Conservation (phyloP, 2,329 filamentous ascomycete species). For the Monilinia laxa region DNA sequence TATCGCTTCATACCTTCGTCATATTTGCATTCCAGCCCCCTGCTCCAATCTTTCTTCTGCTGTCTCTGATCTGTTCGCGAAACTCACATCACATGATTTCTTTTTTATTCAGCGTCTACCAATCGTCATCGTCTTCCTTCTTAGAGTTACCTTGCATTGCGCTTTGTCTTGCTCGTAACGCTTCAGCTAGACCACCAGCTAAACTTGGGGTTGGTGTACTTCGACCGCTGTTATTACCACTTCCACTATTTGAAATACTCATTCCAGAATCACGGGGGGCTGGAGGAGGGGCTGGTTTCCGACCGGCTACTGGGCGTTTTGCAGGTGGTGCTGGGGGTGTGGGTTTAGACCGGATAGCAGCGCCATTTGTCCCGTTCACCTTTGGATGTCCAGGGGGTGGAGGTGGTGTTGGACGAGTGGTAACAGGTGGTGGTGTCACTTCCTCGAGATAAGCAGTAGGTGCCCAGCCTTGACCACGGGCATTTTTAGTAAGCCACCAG, state of each 20-base stretch:
- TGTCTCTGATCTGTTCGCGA: not conserved
- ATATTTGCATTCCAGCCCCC: slow-evolving; percentile 10
- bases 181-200: slow-evolving; percentile 73
- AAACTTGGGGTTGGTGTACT: slow-evolving; percentile 72
- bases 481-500: slow-evolving; percentile 91
- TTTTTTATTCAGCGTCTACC: slow-evolving; percentile 29
- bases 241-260: slow-evolving; percentile 55
- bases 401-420: slow-evolving; percentile 44
- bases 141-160: slow-evolving; percentile 57
- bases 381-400: slow-evolving; percentile 53
- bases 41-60: slow-evolving; percentile 2
- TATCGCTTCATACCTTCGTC: slow-evolving; percentile 14
- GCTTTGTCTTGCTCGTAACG: slow-evolving; percentile 72
- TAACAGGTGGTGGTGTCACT: slow-evolving; percentile 57
- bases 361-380: slow-evolving; percentile 42
- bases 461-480: slow-evolving; percentile 78
- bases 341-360: slow-evolving; percentile 41
- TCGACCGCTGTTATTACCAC: slow-evolving; percentile 60
- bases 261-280: slow-evolving; percentile 71
- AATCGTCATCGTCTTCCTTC: slow-evolving; percentile 41
- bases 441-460: slow-evolving; percentile 94
- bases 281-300: slow-evolving; percentile 67
- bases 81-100: not conserved
- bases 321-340: slow-evolving; percentile 52
- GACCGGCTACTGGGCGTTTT: slow-evolving; percentile 70